Percentiles rank a stretch among this genome's conserved stretches.
phyloP scores from a whole-genome alignment of 306 rosid species.

The Prunus mira region DNA sequence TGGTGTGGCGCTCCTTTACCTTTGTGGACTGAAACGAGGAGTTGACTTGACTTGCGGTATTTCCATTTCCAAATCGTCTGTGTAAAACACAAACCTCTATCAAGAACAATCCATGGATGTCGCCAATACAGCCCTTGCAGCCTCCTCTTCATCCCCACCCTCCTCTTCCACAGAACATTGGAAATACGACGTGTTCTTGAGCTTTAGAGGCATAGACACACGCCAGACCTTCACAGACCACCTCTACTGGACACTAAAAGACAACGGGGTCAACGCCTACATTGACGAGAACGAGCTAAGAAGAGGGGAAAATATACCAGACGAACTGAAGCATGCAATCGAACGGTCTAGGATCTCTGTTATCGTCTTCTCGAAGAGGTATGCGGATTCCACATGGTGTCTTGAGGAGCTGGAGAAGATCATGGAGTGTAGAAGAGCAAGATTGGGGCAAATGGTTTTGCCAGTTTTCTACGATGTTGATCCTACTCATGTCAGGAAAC shows the following conservation, averaged over 20 bases:
- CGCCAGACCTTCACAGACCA: too few relatives aligned
- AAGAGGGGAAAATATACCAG: background rate
- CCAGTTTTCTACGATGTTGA: background rate
- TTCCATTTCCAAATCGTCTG: too few relatives aligned
- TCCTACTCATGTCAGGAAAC: background rate
- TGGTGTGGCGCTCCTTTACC: too few relatives aligned
- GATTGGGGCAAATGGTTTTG: background rate
- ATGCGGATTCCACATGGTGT: conserved; percentile 6
- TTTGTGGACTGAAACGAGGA: too few relatives aligned
- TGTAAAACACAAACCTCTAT: too few relatives aligned
- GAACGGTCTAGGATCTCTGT: background rate
- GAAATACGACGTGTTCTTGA: background rate
- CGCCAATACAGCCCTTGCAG: background rate
- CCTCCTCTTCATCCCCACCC: background rate
- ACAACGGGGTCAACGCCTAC: background rate
- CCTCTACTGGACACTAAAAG: background rate
- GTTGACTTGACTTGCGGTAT: too few relatives aligned
- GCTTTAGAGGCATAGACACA: background rate
- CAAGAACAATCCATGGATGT: background rate
- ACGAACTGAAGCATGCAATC: background rate
- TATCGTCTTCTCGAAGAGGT: background rate
- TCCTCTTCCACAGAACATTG: background rate
- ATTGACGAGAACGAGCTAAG: background rate
- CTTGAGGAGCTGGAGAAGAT: background rate
- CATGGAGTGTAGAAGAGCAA: background rate